phyloP scores from a whole-genome alignment of 1,284 basidiomycete species.

The Fomitiporia mediterranea region DNA sequence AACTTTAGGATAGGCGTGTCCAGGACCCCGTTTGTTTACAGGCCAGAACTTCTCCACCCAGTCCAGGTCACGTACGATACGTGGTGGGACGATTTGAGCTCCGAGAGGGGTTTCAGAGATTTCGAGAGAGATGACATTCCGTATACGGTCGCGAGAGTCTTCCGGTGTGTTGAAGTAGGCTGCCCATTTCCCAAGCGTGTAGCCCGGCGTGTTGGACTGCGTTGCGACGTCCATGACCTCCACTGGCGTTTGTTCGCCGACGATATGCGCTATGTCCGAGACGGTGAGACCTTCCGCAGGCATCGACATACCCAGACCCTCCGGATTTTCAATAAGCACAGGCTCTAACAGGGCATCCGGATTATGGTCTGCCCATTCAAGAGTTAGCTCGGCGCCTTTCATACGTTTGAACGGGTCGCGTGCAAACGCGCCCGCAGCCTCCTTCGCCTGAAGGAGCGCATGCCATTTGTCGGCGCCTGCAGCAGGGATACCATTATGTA shows the following conservation, averaged over 20 bases:
- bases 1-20: slow-evolving; percentile 85
- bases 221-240: slow-evolving; percentile 90
- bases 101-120: slow-evolving; percentile 75
- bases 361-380: slow-evolving; percentile 70
- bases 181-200: slow-evolving; percentile 90
- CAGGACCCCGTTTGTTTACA: slow-evolving; percentile 62
- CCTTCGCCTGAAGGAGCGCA: slow-evolving; percentile 60
- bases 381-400: slow-evolving; percentile 57
- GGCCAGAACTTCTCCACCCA: slow-evolving; percentile 99
- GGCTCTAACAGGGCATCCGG: slow-evolving; percentile 71
- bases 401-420: slow-evolving; percentile 61
- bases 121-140: slow-evolving; percentile 88
- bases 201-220: slow-evolving; percentile 75
- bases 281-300: slow-evolving; percentile 65
- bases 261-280: slow-evolving; percentile 71
- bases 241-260: slow-evolving; percentile 74
- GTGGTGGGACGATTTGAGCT: slow-evolving; percentile 76
- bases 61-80: slow-evolving; percentile 83
- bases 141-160: slow-evolving; percentile 72
- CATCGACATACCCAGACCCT: slow-evolving; percentile 85
- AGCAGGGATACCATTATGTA: slow-evolving; percentile 45
- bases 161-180: slow-evolving; percentile 75
- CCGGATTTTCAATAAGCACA: slow-evolving; percentile 66
- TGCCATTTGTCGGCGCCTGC: slow-evolving; percentile 66
- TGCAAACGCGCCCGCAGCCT: slow-evolving; percentile 36